A percentile compares a stretch with the other conserved stretches of the same genome.
Conservation (phyloP, 768 basidiomycete species). For the Hemileccinum rubropunctum region DNA sequence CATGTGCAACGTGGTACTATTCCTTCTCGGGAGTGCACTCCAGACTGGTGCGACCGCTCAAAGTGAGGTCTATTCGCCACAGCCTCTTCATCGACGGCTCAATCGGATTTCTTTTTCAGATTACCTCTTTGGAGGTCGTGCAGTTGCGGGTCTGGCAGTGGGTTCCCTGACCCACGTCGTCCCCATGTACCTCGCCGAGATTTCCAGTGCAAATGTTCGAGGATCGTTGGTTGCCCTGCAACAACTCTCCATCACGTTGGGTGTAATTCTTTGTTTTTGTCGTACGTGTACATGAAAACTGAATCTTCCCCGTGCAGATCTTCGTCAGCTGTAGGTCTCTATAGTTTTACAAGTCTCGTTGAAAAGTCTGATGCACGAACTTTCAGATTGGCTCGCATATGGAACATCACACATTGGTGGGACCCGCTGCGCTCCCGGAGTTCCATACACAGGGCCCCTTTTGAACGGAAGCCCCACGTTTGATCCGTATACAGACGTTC, state of each 20-base stretch:
- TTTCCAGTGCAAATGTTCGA: slow-evolving; percentile 37
- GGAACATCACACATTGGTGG: slow-evolving; percentile 36
- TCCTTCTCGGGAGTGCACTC: slow-evolving; percentile 30
- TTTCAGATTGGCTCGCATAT: slow-evolving; percentile 31
- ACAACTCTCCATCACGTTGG: slow-evolving; percentile 35
- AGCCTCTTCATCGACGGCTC: background rate
- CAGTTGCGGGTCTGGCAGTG: slow-evolving; percentile 18
- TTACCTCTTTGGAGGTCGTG: slow-evolving; percentile 30
- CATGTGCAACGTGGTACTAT: slow-evolving; percentile 28
- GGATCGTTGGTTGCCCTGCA: slow-evolving; percentile 37
- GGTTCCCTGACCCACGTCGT: slow-evolving; percentile 25
- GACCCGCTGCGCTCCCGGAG: slow-evolving; percentile 26
- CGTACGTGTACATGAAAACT: background rate
- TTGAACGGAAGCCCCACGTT: slow-evolving; percentile 32
- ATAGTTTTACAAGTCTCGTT: background rate
- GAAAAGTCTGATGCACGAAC: background rate
- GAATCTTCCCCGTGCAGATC: slow-evolving; percentile 16
- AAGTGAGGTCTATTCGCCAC: slow-evolving; percentile 2
- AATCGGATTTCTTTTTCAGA: slow-evolving; percentile 6
- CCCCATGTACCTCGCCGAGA: slow-evolving; percentile 38
- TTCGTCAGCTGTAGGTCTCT: slow-evolving; percentile 30
- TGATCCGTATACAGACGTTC: slow-evolving; percentile 27
- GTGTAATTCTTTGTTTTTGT: slow-evolving; percentile 25
- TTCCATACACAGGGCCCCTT: slow-evolving; percentile 30
- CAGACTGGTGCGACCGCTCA: slow-evolving; percentile 30